Percentiles rank a stretch among this genome's conserved stretches.
These are phyloP conservation scores for Tympanopsis confertula DNA, from an alignment of 2,329 filamentous ascomycete genomes.

Conservation along the genomic window DNA sequence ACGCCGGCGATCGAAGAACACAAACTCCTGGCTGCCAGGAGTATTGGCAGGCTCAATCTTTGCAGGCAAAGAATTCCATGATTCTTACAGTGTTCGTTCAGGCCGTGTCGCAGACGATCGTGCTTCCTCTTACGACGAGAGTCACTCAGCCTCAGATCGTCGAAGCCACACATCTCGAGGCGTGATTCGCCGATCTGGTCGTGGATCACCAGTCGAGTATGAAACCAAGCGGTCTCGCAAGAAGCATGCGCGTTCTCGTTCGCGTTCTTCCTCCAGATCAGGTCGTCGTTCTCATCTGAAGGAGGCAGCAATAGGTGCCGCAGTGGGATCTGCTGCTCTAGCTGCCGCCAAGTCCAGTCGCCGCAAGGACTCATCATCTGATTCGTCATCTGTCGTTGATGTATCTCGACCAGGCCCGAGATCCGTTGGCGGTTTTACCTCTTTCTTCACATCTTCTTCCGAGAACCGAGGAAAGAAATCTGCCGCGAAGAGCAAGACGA, in stretches of 20 bases:
- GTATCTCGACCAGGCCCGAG: not conserved
- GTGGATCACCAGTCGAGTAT: too few relatives aligned
- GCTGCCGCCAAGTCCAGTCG: constrained; percentile 12
- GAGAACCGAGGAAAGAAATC: not conserved
- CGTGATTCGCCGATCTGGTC: not conserved
- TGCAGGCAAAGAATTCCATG: constrained; percentile 40
- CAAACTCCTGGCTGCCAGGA: constrained; percentile 1
- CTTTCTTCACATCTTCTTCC: not conserved
- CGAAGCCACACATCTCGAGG: not conserved
- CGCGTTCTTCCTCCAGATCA: constrained; percentile 21
- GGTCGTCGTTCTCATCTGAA: not conserved
- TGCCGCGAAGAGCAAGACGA: not conserved
- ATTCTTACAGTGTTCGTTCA: constrained; percentile 46
- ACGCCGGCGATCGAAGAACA: constrained; percentile 25
- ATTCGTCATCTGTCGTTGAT: not conserved
- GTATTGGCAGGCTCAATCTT: constrained; percentile 34
- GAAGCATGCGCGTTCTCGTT: too few relatives aligned
- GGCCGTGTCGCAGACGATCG: constrained; percentile 24
- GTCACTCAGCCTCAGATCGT: not conserved
- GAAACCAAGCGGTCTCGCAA: too few relatives aligned
- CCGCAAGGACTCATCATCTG: constrained; percentile 4
- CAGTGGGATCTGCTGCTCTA: constrained; percentile 8
- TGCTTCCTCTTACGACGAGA: constrained; percentile 9
- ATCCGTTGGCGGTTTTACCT: not conserved
- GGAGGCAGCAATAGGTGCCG: constrained; percentile 8